phyloP scores from a whole-genome alignment of 2,329 filamentous ascomycete genomes.

The Cladosporium austrohemisphaericum region DNA sequence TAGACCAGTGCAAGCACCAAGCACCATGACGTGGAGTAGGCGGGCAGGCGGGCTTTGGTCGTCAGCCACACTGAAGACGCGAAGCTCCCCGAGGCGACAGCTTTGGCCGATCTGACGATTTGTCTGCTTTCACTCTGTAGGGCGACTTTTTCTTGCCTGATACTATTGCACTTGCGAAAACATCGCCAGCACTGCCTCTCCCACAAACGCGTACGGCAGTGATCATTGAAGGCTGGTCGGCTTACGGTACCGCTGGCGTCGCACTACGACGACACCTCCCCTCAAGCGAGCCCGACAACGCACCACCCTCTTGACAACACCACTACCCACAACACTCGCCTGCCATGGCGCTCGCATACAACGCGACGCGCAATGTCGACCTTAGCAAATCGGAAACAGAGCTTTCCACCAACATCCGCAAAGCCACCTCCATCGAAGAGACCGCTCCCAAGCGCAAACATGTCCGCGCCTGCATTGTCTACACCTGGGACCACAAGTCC shows the following conservation, averaged over 20 bases:
- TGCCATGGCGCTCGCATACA: constrained; percentile 29
- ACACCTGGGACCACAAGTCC: constrained; percentile 98
- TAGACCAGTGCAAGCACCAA: too few species aligned
- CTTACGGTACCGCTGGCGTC: not conserved
- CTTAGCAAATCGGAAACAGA: constrained; percentile 65
- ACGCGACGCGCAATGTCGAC: constrained; percentile 53
- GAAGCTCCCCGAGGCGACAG: constrained; percentile 4
- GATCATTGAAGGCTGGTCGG: not conserved
- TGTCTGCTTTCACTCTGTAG: too few species aligned
- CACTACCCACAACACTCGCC: not conserved
- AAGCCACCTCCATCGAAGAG: constrained; percentile 58
- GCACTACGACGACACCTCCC: not conserved
- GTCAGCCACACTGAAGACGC: constrained; percentile 1
- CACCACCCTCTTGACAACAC: too few species aligned
- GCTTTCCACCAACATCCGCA: constrained; percentile 63
- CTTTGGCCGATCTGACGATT: too few species aligned
- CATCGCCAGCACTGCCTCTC: too few species aligned
- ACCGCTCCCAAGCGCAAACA: constrained; percentile 79
- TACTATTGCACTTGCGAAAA: too few species aligned
- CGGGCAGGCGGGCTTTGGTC: not conserved
- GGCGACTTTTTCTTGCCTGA: too few species aligned
- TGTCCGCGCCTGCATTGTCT: constrained; percentile 96
- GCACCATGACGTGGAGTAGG: too few species aligned
- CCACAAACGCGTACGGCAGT: not conserved
- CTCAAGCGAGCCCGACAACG: not conserved